Evolutionary conservation across 306 rosid genomes (phyloP).

Genomic region (Trifolium repens): DNA sequence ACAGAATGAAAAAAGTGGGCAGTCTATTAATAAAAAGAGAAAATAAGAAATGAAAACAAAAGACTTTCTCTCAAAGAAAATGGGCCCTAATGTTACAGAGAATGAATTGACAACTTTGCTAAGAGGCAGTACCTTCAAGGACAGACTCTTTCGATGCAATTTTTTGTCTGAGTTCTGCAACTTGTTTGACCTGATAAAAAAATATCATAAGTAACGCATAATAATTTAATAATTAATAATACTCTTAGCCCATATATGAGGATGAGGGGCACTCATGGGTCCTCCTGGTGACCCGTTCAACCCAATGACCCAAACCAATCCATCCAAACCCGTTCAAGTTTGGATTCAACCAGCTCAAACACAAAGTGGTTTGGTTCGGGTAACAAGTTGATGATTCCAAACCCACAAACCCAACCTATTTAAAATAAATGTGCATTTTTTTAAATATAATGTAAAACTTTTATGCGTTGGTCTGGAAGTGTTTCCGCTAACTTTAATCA

Average conservation of each 20-base stretch:
- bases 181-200: slow-evolving; percentile 64
- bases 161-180: slow-evolving; percentile 72
- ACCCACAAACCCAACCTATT: no score
- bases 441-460: no score
- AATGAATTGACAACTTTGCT: no score
- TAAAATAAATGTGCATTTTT: no score
- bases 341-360: no score
- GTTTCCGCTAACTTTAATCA: no score
- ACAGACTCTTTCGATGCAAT: slow-evolving; percentile 64
- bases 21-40: not conserved
- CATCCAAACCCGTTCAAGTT: no score
- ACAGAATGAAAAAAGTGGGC: not conserved
- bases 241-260: slow-evolving; percentile 28
- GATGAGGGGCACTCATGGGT: not conserved
- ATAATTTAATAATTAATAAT: not conserved
- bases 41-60: not conserved
- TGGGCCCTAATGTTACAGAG: not conserved
- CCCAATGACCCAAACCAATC: no score
- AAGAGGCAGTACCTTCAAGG: slow-evolving; percentile 66
- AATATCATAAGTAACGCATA: slow-evolving; percentile 23
- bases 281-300: no score
- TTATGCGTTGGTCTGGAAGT: no score
- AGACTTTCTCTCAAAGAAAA: not conserved
- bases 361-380: no score
- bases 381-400: no score